These are phyloP conservation scores for Gynochthodes officinalis DNA, from an alignment of 257 asterid genomes.

Conservation along the genomic window DNA sequence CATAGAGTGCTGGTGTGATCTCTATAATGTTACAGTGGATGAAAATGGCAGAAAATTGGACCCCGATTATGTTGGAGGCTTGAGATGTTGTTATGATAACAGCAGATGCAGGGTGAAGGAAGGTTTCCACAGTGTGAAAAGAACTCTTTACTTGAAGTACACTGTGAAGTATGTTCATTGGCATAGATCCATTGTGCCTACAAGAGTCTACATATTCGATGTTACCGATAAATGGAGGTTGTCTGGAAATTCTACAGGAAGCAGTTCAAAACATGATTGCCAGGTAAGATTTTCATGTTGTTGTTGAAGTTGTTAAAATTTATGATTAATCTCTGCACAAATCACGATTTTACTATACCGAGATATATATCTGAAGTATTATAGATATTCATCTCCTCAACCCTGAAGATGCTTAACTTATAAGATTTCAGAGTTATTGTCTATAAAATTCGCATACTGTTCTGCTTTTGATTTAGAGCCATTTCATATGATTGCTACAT, in stretches of 20 bases:
- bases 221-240: slow-evolving; percentile 38
- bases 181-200: slow-evolving; percentile 34
- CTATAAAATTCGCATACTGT: too few relatives aligned
- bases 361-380: too few relatives aligned
- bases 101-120: slow-evolving; percentile 47
- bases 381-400: too few relatives aligned
- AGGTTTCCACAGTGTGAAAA: slow-evolving; percentile 35
- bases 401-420: too few relatives aligned
- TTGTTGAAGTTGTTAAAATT: too few relatives aligned
- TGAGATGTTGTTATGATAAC: slow-evolving; percentile 65
- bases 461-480: too few relatives aligned
- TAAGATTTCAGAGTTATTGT: too few relatives aligned
- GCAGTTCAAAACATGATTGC: slow-evolving; percentile 27
- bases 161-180: slow-evolving; percentile 37
- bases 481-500: too few relatives aligned
- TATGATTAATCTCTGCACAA: too few relatives aligned
- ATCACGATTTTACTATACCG: too few relatives aligned
- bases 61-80: slow-evolving; percentile 51
- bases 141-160: slow-evolving; percentile 41
- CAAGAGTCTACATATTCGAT: slow-evolving; percentile 36
- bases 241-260: slow-evolving; percentile 3
- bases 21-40: slow-evolving; percentile 55
- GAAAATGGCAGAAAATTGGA: slow-evolving; percentile 25
- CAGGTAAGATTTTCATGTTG: too few relatives aligned
- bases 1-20: slow-evolving; percentile 72